Base-by-base conservation (phyloP, 1,139 yeast genomes). In the Magnusiomyces ingens region DNA sequence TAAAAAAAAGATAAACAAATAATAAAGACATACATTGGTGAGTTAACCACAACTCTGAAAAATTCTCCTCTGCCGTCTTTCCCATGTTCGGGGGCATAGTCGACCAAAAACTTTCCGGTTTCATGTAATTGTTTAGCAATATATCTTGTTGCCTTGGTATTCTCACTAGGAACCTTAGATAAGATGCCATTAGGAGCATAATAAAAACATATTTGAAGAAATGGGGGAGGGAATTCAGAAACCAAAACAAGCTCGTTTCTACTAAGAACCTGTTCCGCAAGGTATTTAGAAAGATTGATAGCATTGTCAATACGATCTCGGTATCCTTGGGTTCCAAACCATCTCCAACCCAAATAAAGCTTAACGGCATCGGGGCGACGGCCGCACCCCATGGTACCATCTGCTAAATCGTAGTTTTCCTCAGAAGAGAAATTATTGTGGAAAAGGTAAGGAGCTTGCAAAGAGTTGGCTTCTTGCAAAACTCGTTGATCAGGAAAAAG, bases 311-410 rank as follows among this genome's bases (percentile, higher is more conserved):
- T 75, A 40, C 93, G 72, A 61, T 73, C 66, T 47, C 71, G 73
- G 59, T 79, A 72, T 66, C 89, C 67, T 32, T 62, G 57, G 11
- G 77, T 70, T 1, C 96, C 96, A 62, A 82, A 88, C 73, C 85
- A 88, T 55, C 84, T 72, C 96, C 96, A 88, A 0, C 86, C 82
- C 67, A 88, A 68, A 67, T 85, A 87, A 63, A 88, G 75, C 69
- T 88, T 88, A 66, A 88, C 73, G 1, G 94, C 80, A 67, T 88
- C 96, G 0, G 94, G 82, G 53, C 96, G 76, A 61, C 96, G 79
- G 5, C 96, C 96, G 67, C 96, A 88, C 6, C 95, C 95, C 94
- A 88, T 84, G 5, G 96, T 88, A 10, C 95, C 95, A 65, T 87
- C 94, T 0, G 94, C 96, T 57, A 88, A 75, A 62, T 88, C 96